These are phyloP conservation scores for Scheffersomyces ergatensis DNA, from an alignment of 805 yeast genomes.

Conservation along the genomic window DNA sequence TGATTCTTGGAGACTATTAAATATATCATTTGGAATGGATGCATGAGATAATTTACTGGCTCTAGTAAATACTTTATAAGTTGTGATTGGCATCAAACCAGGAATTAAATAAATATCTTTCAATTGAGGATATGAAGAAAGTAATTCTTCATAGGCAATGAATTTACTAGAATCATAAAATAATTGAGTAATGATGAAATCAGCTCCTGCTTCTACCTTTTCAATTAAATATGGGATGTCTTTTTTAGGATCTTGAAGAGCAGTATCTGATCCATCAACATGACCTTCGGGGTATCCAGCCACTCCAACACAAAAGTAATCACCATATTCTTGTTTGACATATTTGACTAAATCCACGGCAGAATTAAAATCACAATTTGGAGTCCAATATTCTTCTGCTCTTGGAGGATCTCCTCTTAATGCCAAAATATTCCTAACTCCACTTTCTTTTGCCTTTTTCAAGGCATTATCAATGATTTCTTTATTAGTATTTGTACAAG, in stretches of 20 bases:
- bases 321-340: slow-evolving; percentile 67
- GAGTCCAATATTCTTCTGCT: slow-evolving; percentile 60
- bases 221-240: slow-evolving; percentile 82
- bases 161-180: slow-evolving; percentile 86
- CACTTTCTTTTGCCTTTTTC: slow-evolving; percentile 64
- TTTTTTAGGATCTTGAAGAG: slow-evolving; percentile 59
- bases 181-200: slow-evolving; percentile 85
- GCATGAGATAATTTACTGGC: slow-evolving; percentile 92
- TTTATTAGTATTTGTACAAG: slow-evolving; percentile 90
- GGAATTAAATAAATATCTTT: slow-evolving; percentile 65
- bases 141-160: slow-evolving; percentile 55
- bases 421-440: slow-evolving; percentile 86
- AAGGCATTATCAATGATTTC: slow-evolving; percentile 78
- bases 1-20: slow-evolving; percentile 52
- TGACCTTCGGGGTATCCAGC: slow-evolving; percentile 99
- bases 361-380: slow-evolving; percentile 57
- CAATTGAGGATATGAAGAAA: slow-evolving; percentile 42
- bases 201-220: slow-evolving; percentile 92
- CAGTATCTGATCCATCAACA: slow-evolving; percentile 74
- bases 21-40: slow-evolving; percentile 60
- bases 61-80: slow-evolving; percentile 75
- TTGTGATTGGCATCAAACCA: slow-evolving; percentile 89
- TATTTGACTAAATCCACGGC: slow-evolving; percentile 88
- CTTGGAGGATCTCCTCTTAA: slow-evolving; percentile 95
- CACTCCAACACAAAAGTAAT: slow-evolving; percentile 89